phyloP scores from a whole-genome alignment of 2,329 filamentous ascomycete genomes.

The Colletotrichum sp. region DNA sequence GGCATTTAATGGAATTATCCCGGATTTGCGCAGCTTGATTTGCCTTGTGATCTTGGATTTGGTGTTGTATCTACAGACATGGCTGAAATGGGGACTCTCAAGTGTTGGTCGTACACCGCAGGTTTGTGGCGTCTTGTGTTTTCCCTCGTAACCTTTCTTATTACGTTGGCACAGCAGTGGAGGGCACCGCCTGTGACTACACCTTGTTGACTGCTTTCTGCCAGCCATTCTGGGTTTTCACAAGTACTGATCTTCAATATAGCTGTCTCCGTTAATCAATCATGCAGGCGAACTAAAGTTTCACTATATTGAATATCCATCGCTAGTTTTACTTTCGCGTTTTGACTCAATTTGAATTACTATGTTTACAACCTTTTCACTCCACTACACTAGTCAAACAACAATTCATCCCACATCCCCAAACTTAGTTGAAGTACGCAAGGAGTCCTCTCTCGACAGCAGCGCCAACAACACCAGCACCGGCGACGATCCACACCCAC shows the following conservation, averaged over 20 bases:
- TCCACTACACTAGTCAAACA: not conserved
- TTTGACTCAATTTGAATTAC: not conserved
- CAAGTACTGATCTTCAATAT: not conserved
- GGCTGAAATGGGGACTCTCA: not conserved
- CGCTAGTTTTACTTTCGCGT: too few species aligned
- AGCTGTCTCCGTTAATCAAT: accelerated
- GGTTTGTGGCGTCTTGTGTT: not conserved
- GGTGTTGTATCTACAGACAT: not conserved
- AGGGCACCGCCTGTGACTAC: too few species aligned
- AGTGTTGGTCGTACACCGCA: accelerated
- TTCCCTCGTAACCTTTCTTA: not conserved
- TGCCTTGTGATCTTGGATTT: accelerated
- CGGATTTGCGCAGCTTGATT: not conserved
- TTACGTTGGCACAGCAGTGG: not conserved
- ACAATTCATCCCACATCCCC: not conserved
- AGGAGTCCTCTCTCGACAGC: conserved; percentile 41
- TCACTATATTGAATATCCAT: too few species aligned
- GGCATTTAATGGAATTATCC: not conserved
- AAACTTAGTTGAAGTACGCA: not conserved
- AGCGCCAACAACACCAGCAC: conserved; percentile 52
- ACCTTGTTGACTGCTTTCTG: not conserved
- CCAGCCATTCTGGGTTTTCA: not conserved
- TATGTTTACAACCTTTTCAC: not conserved
- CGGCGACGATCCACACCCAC: conserved; percentile 60
- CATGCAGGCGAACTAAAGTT: accelerated